Evolutionary conservation across 1,284 basidiomycete genomes (phyloP).

Genomic region (Tylopilus sp.): DNA sequence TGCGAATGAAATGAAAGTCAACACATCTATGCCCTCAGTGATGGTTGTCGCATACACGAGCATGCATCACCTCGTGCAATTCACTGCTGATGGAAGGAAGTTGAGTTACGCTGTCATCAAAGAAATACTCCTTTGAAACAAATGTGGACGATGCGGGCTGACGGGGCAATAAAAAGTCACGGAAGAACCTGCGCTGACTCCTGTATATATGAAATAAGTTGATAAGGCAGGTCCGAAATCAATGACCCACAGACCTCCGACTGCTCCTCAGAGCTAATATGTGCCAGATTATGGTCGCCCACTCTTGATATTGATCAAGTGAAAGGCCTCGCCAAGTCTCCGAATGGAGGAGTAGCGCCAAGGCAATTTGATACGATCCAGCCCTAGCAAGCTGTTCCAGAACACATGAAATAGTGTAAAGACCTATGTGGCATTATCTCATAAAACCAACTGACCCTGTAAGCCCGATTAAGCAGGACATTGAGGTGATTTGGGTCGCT

Average conservation of each 20-base stretch:
- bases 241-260: conserved; percentile 53
- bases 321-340: conserved; percentile 66
- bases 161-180: conserved; percentile 61
- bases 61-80: conserved; percentile 60
- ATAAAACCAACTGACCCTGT: conserved; percentile 47
- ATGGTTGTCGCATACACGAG: conserved; percentile 47
- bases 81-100: conserved; percentile 59
- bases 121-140: conserved; percentile 52
- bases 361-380: conserved; percentile 60
- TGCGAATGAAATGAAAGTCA: conserved; percentile 13
- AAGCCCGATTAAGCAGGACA: conserved; percentile 61
- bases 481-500: conserved; percentile 62
- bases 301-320: conserved; percentile 60
- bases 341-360: conserved; percentile 65
- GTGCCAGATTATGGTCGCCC: conserved; percentile 76
- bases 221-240: conserved; percentile 25
- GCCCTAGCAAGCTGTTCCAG: conserved; percentile 60
- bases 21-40: neutral
- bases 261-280: conserved; percentile 64
- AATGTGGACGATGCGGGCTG: conserved; percentile 52
- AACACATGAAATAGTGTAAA: conserved; percentile 15
- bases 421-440: conserved; percentile 5
- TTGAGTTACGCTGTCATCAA: conserved; percentile 32
- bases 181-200: conserved; percentile 62
- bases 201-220: conserved; percentile 32